A percentile compares a stretch with the other conserved stretches of the same genome.
phyloP scores from a whole-genome alignment of 257 asterid genomes.

The Solanum habrochaites region DNA sequence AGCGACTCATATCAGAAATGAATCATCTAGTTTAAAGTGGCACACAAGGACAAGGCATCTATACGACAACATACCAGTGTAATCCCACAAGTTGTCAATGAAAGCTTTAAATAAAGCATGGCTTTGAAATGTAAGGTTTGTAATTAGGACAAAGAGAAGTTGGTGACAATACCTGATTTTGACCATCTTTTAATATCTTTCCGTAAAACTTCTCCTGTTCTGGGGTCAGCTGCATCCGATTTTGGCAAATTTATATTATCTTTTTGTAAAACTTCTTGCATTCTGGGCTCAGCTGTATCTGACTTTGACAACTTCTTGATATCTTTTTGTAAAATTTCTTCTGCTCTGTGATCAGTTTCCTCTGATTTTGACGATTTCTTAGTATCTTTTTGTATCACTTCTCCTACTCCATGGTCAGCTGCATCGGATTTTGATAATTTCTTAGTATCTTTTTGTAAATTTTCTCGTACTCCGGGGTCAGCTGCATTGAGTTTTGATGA shows the following conservation, averaged over 20 bases:
- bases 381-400: slow-evolving; percentile 13
- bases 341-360: slow-evolving; percentile 16
- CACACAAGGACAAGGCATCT: background rate
- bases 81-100: background rate
- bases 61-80: background rate
- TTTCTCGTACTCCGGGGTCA: slow-evolving; percentile 28
- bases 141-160: background rate
- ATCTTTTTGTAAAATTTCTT: slow-evolving; percentile 53
- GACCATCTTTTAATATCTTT: slow-evolving; percentile 37
- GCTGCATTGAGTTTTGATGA: slow-evolving; percentile 45
- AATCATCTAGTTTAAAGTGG: background rate
- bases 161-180: slow-evolving; percentile 17
- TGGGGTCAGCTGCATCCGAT: slow-evolving; percentile 20
- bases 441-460: slow-evolving; percentile 8
- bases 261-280: slow-evolving; percentile 26
- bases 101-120: background rate
- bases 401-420: slow-evolving; percentile 21
- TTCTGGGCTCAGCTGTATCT: slow-evolving; percentile 1
- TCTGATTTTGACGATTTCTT: slow-evolving; percentile 48
- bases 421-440: slow-evolving; percentile 46
- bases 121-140: background rate
- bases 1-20: background rate
- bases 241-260: slow-evolving; percentile 35
- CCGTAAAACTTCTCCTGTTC: slow-evolving; percentile 34
- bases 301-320: background rate